Evolutionary conservation across 2,329 filamentous ascomycete species (phyloP).

Genomic region (Boeremia exigua): DNA sequence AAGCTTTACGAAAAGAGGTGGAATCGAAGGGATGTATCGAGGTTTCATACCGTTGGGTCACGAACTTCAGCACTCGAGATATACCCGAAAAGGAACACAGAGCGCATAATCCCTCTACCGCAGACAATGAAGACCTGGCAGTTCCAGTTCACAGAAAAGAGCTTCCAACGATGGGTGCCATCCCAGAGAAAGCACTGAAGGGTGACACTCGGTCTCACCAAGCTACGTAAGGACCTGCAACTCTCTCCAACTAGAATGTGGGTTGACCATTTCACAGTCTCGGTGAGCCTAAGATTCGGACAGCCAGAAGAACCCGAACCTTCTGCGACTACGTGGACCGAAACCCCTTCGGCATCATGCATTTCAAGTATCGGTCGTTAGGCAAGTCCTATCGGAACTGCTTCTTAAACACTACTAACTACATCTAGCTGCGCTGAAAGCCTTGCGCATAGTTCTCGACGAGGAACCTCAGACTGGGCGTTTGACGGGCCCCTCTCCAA

Average conservation of each 20-base stretch:
- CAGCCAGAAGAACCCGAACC: neutral
- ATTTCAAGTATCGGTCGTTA: constrained; percentile 27
- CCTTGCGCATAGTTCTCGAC: constrained; percentile 21
- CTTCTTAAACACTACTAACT: neutral
- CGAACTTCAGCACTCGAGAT: neutral
- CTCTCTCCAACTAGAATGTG: too few species aligned
- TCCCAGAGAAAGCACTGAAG: constrained; percentile 31
- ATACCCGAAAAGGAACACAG: constrained; percentile 6
- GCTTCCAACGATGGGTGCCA: neutral
- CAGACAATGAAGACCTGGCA: neutral
- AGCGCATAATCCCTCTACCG: neutral
- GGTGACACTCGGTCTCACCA: constrained; percentile 21
- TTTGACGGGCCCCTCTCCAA: neutral
- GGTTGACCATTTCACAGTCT: neutral
- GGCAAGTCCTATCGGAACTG: constrained; percentile 1
- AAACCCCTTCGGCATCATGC: constrained; percentile 21
- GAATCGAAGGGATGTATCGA: constrained; percentile 1
- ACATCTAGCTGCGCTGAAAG: constrained; percentile 30
- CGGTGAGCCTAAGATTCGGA: neutral
- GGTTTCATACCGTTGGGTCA: neutral
- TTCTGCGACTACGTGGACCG: constrained; percentile 1
- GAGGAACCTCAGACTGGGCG: neutral
- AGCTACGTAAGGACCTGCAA: constrained; percentile 8
- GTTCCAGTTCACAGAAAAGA: neutral
- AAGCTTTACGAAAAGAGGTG: constrained; percentile 1